Percentiles rank a stretch among this genome's conserved stretches.
These are phyloP conservation scores for Mariannaea elegans DNA, from an alignment of 2,329 filamentous ascomycete genomes.

Conservation along the genomic window DNA sequence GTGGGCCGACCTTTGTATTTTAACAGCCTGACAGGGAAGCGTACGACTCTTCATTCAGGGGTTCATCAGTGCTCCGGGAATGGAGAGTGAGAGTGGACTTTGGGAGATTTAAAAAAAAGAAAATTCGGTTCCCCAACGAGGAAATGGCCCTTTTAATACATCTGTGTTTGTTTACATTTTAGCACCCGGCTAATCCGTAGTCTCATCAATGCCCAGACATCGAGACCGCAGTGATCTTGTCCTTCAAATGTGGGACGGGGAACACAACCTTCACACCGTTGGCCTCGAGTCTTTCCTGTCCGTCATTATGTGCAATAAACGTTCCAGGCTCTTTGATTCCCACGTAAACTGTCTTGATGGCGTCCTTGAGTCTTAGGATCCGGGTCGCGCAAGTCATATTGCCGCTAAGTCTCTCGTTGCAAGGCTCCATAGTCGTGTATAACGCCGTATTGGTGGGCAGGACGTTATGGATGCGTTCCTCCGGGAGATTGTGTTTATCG, in stretches of 20 bases:
- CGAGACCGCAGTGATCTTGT: slow-evolving; percentile 68
- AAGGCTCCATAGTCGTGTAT: slow-evolving; percentile 58
- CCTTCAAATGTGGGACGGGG: slow-evolving; percentile 54
- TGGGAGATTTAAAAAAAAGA: too few species aligned
- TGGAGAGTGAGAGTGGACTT: too few species aligned
- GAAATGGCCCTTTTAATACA: slow-evolving; percentile 25
- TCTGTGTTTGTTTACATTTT: not conserved
- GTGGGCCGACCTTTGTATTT: too few species aligned
- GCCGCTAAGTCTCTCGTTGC: slow-evolving; percentile 51
- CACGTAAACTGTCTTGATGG: slow-evolving; percentile 49
- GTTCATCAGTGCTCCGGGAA: too few species aligned
- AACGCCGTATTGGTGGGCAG: slow-evolving; percentile 50
- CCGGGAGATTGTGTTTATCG: slow-evolving; percentile 45
- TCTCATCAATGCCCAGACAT: slow-evolving; percentile 65
- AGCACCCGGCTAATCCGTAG: not conserved
- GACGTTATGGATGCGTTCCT: slow-evolving; percentile 47
- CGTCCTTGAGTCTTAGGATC: slow-evolving; percentile 45
- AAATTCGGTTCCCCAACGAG: too few species aligned
- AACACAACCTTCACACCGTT: slow-evolving; percentile 39
- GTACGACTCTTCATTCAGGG: too few species aligned
- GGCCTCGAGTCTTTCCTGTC: slow-evolving; percentile 36
- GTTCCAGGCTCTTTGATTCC: slow-evolving; percentile 50
- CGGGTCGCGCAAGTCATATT: slow-evolving; percentile 49
- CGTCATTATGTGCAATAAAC: slow-evolving; percentile 46
- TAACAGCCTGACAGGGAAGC: too few species aligned